Base-by-base conservation (phyloP, 441 rosid genomes). In the Mallotus repandus region DNA sequence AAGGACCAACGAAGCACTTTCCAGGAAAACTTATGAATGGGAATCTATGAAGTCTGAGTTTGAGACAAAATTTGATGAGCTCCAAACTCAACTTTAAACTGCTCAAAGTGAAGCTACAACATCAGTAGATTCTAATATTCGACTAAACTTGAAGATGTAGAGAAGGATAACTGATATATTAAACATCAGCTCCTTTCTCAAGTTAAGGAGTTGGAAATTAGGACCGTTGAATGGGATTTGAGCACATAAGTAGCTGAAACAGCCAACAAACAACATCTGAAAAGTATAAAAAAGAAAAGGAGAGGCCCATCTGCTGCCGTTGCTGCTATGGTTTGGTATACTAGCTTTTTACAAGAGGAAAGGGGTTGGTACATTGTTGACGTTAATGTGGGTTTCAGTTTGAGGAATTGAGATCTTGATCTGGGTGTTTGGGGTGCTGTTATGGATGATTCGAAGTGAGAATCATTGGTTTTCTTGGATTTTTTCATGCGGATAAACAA, bases 241-340 rank as follows among this genome's bases (percentile, higher is more conserved):
- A 90, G 94, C 80, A 83, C 83, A 58, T 86, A 85, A 70, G 87
- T 95, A 2, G 99, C 98, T 63, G 99, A 95, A 84, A 80, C 88
- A 61, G 97, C 97, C 41, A 91, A 98, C 85, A 95, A 89, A 83
- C 97, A 90, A 63, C 89, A 88, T 71, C 74, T 95, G 82, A 93
- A 91, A 79, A 88, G 92, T 79, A 79, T 90, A 22, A 96, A 84
- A 71, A 96, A 86, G n/a, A n/a, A n/a, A n/a, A n/a, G n/a, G n/a
- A n/a, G n/a, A n/a, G n/a, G n/a, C n/a, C n/a, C n/a, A n/a, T n/a
- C n/a, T n/a, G n/a, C n/a, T n/a, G n/a, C n/a, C n/a, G n/a, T n/a
- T n/a, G n/a, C n/a, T n/a, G n/a, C n/a, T n/a, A n/a, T n/a, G n/a
- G n/a, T n/a, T n/a, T n/a, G n/a, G n/a, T n/a, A n/a, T n/a, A n/a